These are phyloP conservation scores for Gyromitra esculenta DNA, from an alignment of 2,329 filamentous ascomycete genomes.

Conservation along the genomic window DNA sequence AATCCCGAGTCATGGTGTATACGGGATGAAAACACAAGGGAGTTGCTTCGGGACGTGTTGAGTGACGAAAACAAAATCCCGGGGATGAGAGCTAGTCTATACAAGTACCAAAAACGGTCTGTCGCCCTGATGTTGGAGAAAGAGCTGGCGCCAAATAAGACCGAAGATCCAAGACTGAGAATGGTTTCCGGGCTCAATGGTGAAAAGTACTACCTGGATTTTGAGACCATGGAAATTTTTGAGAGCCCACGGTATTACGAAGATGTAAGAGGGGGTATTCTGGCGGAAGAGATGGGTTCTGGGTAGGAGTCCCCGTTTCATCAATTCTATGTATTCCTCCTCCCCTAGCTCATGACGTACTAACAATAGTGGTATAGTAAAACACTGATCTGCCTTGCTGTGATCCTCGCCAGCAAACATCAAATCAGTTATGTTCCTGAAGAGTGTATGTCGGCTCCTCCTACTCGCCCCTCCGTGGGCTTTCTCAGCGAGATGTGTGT, in stretches of 20 bases:
- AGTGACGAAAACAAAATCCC: slow-evolving; percentile 54
- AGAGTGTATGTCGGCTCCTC: slow-evolving; percentile 60
- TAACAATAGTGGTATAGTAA: slow-evolving; percentile 70
- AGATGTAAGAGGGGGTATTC: slow-evolving; percentile 76
- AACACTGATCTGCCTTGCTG: slow-evolving; percentile 82
- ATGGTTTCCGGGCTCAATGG: slow-evolving; percentile 70
- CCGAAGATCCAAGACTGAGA: slow-evolving; percentile 78
- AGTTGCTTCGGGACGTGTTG: slow-evolving; percentile 69
- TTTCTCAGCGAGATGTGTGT: slow-evolving; percentile 81
- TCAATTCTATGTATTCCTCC: neutral
- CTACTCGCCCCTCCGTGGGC: slow-evolving; percentile 64
- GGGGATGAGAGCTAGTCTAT: slow-evolving; percentile 73
- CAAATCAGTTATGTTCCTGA: slow-evolving; percentile 73
- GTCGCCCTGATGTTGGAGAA: slow-evolving; percentile 85
- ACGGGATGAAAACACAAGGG: slow-evolving; percentile 64
- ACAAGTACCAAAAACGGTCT: slow-evolving; percentile 82
- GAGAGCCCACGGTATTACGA: slow-evolving; percentile 78
- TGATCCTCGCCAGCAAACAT: slow-evolving; percentile 78
- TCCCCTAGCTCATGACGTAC: neutral
- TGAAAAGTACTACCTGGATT: slow-evolving; percentile 74
- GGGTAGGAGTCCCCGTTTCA: slow-evolving; percentile 38
- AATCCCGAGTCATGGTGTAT: slow-evolving; percentile 62
- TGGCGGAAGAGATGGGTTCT: slow-evolving; percentile 81
- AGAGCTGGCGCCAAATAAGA: slow-evolving; percentile 72
- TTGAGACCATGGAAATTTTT: slow-evolving; percentile 70